Conservation (phyloP, 352 stramenopile species). For the Sclerospora graminicola region DNA sequence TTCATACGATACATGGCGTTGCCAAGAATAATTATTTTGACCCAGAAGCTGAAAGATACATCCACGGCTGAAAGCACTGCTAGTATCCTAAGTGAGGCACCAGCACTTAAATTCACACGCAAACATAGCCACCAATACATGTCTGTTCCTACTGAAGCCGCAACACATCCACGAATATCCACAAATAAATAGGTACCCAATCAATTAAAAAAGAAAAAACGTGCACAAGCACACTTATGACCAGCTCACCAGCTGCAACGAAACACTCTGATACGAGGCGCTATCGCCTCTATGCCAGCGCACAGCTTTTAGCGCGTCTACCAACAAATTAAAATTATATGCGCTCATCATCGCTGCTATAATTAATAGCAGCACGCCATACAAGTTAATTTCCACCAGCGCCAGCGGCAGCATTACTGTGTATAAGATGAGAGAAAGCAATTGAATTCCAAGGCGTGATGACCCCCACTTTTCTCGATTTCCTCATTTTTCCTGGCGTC, state of each 20-base stretch:
- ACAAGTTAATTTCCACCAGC: conserved; percentile 79
- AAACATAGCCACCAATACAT: no score
- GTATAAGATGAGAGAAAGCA: conserved; percentile 68
- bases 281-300: conserved; percentile 49
- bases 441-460: no score
- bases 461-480: no score
- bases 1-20: conserved; percentile 77
- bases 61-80: conserved; percentile 56
- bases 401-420: conserved; percentile 68
- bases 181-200: no score
- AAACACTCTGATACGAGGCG: conserved; percentile 67
- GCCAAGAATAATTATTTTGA: conserved; percentile 70
- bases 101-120: no score
- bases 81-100: no score
- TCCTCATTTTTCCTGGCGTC: no score
- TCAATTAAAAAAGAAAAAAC: no score
- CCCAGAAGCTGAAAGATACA: conserved; percentile 62
- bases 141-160: no score
- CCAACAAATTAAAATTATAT: conserved; percentile 56
- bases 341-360: conserved; percentile 35
- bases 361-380: conserved; percentile 48
- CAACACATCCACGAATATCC: no score
- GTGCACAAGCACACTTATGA: no score
- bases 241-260: conserved; percentile 25
- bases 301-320: conserved; percentile 58